Percentiles rank a stretch among this genome's conserved stretches.
Conservation (phyloP, 2,329 filamentous ascomycete genomes). For the Curvularia hawaiiensis region DNA sequence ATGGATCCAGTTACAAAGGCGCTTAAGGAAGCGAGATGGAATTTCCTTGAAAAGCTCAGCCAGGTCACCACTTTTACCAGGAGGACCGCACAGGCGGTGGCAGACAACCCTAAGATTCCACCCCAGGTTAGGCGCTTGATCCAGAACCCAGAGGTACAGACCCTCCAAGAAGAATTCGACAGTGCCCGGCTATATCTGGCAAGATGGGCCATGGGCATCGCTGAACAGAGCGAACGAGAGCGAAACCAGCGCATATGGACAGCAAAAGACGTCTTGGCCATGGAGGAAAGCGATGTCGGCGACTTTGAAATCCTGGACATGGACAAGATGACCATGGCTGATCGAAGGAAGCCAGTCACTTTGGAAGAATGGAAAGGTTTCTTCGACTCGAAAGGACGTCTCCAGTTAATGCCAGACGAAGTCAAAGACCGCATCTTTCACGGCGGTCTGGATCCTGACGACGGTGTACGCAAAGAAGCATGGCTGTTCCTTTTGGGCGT, state of each 20-base stretch:
- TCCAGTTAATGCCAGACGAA: constrained; percentile 84
- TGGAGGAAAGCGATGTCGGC: constrained; percentile 92
- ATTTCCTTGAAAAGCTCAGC: constrained; percentile 93
- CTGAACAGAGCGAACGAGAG: constrained; percentile 93
- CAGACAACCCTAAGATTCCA: constrained; percentile 89
- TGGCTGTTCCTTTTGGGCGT: constrained; percentile 95
- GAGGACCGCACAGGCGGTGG: constrained; percentile 86
- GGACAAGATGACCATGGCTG: constrained; percentile 75
- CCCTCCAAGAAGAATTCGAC: constrained; percentile 94
- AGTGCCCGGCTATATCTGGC: constrained; percentile 93
- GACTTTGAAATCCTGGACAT: constrained; percentile 93
- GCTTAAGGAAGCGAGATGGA: constrained; percentile 95
- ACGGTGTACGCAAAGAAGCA: constrained; percentile 92
- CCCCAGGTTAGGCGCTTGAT: constrained; percentile 85
- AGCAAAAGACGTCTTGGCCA: constrained; percentile 86
- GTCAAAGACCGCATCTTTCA: constrained; percentile 98
- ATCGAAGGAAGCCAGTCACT: constrained; percentile 77
- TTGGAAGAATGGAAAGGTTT: constrained; percentile 89
- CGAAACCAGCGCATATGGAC: constrained; percentile 89
- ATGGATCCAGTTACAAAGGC: constrained; percentile 96
- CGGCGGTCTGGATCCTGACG: constrained; percentile 84
- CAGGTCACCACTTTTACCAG: constrained; percentile 96
- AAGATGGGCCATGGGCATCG: constrained; percentile 98
- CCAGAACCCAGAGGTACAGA: constrained; percentile 92
- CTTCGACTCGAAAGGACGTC: constrained; percentile 78